Evolutionary conservation across 2,329 filamentous ascomycete species (phyloP), one percentile per base, ranked within the genome.

Genomic region (Aspergillus piperis): DNA sequence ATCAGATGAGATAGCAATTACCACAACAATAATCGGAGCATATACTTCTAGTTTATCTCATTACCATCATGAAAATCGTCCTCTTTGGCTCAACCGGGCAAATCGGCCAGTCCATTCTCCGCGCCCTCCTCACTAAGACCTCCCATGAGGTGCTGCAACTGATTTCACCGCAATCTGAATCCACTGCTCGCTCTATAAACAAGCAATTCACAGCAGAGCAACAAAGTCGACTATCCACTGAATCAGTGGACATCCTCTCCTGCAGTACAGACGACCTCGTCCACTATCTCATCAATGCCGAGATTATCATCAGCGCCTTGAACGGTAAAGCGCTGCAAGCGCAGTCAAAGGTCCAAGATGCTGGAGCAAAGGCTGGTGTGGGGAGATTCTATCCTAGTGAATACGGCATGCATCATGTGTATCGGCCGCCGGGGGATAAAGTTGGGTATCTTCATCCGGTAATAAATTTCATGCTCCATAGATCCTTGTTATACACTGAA

Each of bases 371-470:
- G n/a, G 64, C 67, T 11, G 66, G 68, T 2, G 70, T 73, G 1
- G 66, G 67, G 36, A 59, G 68, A 5, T 70, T 73, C 44, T 70
- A 71, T 30, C 68, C 65, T 0, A 68, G 66, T 38, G 69, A 73
- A 47, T 69, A 60, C 32, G 69, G 65, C 1, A 67, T 72, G 63
- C 68, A 69, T 57, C 60, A 70, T 11, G 60, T 71, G 2, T 67
- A 68, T 44, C 62, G 62, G 19, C 66, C 65, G 42, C 64, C 65
- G 11, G 59, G 60, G 2, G 68, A 70, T 42, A 19, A 38, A 5
- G 47, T 48, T 49, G 64, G 63, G 5, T 69, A 69, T 41, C 8
- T 72, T 3, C 70, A 71, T 63, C 63, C 65, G 36, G 64, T 64
- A 48, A 10, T 25, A 7, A 25, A 2, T 25, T 25, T 2, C 23